These are phyloP conservation scores for Conticribra guillardii DNA, from an alignment of 108 stramenopile genomes.

Conservation along the genomic window DNA sequence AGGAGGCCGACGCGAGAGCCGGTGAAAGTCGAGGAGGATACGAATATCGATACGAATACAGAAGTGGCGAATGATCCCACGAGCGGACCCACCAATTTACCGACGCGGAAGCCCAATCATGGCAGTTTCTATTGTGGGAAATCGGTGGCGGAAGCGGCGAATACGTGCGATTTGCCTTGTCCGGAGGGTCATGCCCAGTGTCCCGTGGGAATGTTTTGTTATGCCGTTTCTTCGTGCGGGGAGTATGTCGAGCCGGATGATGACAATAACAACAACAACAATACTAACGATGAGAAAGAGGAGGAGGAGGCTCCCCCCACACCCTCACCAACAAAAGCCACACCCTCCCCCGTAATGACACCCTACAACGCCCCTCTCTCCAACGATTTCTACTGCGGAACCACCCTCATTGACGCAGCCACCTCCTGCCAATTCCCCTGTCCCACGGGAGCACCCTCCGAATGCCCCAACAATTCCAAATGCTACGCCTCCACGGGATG, in stretches of 20 bases:
- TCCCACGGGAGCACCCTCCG: constrained; percentile 66
- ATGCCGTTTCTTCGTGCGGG: constrained; percentile 22
- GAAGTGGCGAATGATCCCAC: background rate
- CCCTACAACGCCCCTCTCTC: constrained; percentile 6
- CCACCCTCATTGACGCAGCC: constrained; percentile 68
- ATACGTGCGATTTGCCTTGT: constrained; percentile 16
- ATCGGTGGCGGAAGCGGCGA: constrained; percentile 1
- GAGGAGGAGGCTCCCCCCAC: background rate
- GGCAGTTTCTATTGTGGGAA: constrained; percentile 29
- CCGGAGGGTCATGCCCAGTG: constrained; percentile 25
- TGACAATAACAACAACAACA: too few species aligned
- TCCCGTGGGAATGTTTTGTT: constrained; percentile 17
- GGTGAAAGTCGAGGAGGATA: background rate
- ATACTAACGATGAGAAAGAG: too few species aligned
- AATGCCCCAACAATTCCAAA: constrained; percentile 70
- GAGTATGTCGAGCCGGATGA: constrained; percentile 2
- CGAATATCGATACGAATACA: background rate
- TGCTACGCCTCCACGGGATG: constrained; percentile 88
- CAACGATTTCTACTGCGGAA: constrained; percentile 80
- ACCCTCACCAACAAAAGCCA: background rate
- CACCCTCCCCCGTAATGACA: background rate
- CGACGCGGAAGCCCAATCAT: background rate
- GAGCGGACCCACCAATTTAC: background rate
- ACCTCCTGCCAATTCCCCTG: constrained; percentile 63
- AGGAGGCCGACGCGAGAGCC: constrained; percentile 1